phyloP scores from a whole-genome alignment of 345 rosid species.

The Rhizophora apiculata region DNA sequence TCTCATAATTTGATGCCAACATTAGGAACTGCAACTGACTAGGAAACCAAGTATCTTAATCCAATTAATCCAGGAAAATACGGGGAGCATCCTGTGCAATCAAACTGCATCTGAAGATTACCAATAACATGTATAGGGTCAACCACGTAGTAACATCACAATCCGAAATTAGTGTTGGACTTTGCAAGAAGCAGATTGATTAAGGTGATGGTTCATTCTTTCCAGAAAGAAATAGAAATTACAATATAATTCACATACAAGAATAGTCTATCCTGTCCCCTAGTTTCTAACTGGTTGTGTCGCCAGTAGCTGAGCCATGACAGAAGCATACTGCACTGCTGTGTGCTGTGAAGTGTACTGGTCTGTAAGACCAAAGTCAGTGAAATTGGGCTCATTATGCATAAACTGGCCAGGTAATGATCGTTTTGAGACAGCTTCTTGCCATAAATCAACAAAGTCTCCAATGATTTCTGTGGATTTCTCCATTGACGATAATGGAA shows the following conservation, averaged over 20 bases:
- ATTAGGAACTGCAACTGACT: too few relatives aligned
- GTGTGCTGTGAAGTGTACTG: constrained; percentile 76
- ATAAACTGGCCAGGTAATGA: constrained; percentile 75
- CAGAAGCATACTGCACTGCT: constrained; percentile 68
- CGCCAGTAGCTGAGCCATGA: constrained; percentile 82
- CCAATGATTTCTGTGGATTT: constrained; percentile 67
- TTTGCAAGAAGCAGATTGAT: too few relatives aligned
- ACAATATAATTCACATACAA: not conserved
- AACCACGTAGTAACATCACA: too few relatives aligned
- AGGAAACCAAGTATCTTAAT: too few relatives aligned
- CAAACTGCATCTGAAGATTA: too few relatives aligned
- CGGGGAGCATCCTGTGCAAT: too few relatives aligned
- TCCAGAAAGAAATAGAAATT: too few relatives aligned
- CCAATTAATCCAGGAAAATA: too few relatives aligned
- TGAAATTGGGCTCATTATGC: constrained; percentile 60
- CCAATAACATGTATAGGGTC: too few relatives aligned
- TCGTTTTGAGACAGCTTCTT: constrained; percentile 64
- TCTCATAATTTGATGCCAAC: too few relatives aligned
- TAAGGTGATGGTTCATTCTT: too few relatives aligned
- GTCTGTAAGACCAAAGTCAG: constrained; percentile 69
- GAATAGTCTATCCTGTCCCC: not conserved
- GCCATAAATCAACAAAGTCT: constrained; percentile 80
- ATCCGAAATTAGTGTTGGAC: too few relatives aligned
- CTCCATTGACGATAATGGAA: constrained; percentile 77
- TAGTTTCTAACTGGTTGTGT: constrained; percentile 64